Conservation (phyloP, 1,284 basidiomycete species). For the Porogramme epimiltina region DNA sequence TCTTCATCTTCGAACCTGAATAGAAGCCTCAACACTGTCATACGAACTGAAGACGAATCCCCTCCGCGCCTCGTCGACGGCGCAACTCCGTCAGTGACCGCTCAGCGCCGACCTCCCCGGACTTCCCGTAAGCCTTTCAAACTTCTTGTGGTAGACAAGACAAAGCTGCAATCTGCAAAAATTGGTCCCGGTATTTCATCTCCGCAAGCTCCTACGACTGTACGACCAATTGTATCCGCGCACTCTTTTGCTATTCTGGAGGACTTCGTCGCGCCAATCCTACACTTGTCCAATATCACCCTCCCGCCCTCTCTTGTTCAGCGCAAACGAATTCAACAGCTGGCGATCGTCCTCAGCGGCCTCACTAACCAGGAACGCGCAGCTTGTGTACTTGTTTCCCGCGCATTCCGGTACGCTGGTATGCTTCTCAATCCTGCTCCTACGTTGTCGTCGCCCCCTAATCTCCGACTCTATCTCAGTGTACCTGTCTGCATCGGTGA, state of each 20-base stretch:
- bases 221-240: no score
- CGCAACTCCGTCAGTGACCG: no score
- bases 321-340: constrained; percentile 51
- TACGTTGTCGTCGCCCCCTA: neutral
- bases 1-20: no score
- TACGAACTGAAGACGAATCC: no score
- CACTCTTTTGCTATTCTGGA: constrained; percentile 33
- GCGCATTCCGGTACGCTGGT: constrained; percentile 70
- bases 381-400: constrained; percentile 52
- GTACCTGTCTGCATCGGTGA: constrained; percentile 57
- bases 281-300: constrained; percentile 43
- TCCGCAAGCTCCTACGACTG: no score
- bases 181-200: no score
- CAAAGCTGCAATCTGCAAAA: neutral
- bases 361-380: constrained; percentile 45
- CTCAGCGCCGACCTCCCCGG: no score
- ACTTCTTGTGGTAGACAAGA: constrained; percentile 33
- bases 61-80: no score
- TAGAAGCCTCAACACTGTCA: no score
- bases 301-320: constrained; percentile 60
- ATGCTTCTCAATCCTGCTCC: constrained; percentile 3
- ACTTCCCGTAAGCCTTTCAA: constrained; percentile 36
- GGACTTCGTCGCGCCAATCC: constrained; percentile 8
- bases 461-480: constrained; percentile 44
- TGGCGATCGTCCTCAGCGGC: constrained; percentile 56